Evolutionary conservation across 169 alveolate genomes (phyloP), one percentile per base, ranked within the genome.

Genomic region (Amoebophrya sp.): DNA sequence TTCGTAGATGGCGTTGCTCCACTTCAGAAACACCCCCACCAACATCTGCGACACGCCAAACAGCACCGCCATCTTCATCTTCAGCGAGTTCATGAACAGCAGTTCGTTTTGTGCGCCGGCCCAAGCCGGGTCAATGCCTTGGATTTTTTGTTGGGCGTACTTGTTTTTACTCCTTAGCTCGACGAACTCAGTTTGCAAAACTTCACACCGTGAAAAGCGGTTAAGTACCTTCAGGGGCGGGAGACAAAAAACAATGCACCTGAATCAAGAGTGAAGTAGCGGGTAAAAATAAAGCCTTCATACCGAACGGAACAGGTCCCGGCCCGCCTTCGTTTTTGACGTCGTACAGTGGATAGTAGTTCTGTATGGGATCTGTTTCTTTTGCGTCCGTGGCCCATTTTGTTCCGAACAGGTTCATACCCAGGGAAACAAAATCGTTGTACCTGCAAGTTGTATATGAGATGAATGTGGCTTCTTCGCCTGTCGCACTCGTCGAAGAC

Each of bases 41-140:
- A 96, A 90, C 99, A 98, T 98, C 89, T 92, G 94, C 55, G 88
- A 40, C 35, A 92, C 94, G 14, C 94, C 94, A 14, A 92, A 90
- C n/a, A 89, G 90, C 95, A 77, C 99, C 0, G 99, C 97, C 66
- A 99, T 94, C 95, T 99, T 99, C 99, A 99, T 99, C 96, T 99
- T 99, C 93, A 98, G 96, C 0, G 99, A 98, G 94, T 99, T 99
- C 91, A 97, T 94, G 95, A 97, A 98, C 40, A 98, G 94, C 94
- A 98, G 96, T 94, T 99, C 99, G 94, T 99, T 99, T 40, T 93
- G 94, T 40, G 99, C 97, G 14, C 98, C 96, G 94, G 96, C 97
- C 99, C 99, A 98, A 40, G 96, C 96, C 18, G 99, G 97, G 92
- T 98, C 99, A 89, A 98, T 94, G 33, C 99, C 99, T 90, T 25